These are phyloP conservation scores for Miscanthus lutarioriparius DNA, from an alignment of 176 grass and related monocot species.

Conservation along the genomic window DNA sequence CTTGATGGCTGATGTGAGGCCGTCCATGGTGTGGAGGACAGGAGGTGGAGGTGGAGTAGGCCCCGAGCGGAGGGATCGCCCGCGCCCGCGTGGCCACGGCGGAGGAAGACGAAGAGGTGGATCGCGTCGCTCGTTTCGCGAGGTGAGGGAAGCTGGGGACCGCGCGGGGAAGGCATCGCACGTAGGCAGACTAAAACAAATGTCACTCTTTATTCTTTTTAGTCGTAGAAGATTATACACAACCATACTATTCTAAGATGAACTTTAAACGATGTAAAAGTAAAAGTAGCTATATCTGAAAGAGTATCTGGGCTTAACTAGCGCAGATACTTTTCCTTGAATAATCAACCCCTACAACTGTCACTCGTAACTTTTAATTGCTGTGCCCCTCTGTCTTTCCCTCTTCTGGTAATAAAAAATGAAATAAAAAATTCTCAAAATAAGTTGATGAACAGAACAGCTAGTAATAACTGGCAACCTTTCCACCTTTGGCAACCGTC, in stretches of 20 bases:
- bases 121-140: too few relatives aligned
- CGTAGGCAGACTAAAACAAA: too few relatives aligned
- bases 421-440: not conserved
- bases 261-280: not conserved
- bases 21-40: too few relatives aligned
- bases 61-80: too few relatives aligned
- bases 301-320: not conserved
- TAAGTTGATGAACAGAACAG: not conserved
- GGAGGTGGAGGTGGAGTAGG: too few relatives aligned
- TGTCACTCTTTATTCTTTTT: too few relatives aligned
- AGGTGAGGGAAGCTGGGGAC: too few relatives aligned
- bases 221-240: too few relatives aligned
- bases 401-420: not conserved
- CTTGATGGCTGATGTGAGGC: too few relatives aligned
- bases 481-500: conserved; percentile 16
- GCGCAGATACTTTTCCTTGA: not conserved
- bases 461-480: not conserved
- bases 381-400: not conserved
- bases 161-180: too few relatives aligned
- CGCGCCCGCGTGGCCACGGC: too few relatives aligned
- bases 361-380: not conserved
- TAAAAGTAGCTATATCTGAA: not conserved
- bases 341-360: not conserved
- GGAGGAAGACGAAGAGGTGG: too few relatives aligned
- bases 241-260: not conserved